Percentiles rank a stretch among this genome's conserved stretches.
phyloP scores from a whole-genome alignment of 108 stramenopile species.

The Licmophora abbreviata region DNA sequence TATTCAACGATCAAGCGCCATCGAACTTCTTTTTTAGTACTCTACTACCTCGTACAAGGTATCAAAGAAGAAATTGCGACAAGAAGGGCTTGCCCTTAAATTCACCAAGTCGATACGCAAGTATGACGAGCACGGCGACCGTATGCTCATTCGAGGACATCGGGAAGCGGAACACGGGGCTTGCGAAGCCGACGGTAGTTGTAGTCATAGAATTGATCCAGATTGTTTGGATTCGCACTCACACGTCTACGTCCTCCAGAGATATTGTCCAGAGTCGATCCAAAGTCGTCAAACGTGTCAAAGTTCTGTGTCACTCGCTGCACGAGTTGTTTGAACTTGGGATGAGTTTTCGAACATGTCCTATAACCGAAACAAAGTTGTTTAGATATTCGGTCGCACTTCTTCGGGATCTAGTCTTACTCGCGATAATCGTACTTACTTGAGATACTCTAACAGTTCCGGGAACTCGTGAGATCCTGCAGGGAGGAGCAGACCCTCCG shows the following conservation, averaged over 20 bases:
- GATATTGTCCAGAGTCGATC: slow-evolving; percentile 56
- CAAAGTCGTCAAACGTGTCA: slow-evolving; percentile 88
- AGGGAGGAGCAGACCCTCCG: slow-evolving; percentile 80
- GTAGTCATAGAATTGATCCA: slow-evolving; percentile 89
- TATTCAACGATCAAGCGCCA: too few species aligned
- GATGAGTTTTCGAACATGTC: slow-evolving; percentile 78
- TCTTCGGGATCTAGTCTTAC: background rate
- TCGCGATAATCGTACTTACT: slow-evolving; percentile 36
- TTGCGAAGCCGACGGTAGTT: slow-evolving; percentile 80
- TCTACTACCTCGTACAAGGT: too few species aligned
- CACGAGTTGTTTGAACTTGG: slow-evolving; percentile 75
- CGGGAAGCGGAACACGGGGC: slow-evolving; percentile 49
- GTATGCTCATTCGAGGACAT: slow-evolving; percentile 2
- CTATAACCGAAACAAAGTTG: slow-evolving; percentile 13
- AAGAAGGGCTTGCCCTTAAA: too few species aligned
- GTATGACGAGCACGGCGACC: too few species aligned
- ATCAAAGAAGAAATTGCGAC: too few species aligned
- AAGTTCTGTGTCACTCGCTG: slow-evolving; percentile 82
- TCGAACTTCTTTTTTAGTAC: too few species aligned
- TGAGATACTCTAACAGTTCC: slow-evolving; percentile 74
- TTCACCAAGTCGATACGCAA: too few species aligned
- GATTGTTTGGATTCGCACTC: slow-evolving; percentile 5
- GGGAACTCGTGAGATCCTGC: slow-evolving; percentile 71
- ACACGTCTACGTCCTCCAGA: background rate
- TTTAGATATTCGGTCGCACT: background rate